phyloP scores from a whole-genome alignment of 768 basidiomycete species.

The Hygrocybe punicea region DNA sequence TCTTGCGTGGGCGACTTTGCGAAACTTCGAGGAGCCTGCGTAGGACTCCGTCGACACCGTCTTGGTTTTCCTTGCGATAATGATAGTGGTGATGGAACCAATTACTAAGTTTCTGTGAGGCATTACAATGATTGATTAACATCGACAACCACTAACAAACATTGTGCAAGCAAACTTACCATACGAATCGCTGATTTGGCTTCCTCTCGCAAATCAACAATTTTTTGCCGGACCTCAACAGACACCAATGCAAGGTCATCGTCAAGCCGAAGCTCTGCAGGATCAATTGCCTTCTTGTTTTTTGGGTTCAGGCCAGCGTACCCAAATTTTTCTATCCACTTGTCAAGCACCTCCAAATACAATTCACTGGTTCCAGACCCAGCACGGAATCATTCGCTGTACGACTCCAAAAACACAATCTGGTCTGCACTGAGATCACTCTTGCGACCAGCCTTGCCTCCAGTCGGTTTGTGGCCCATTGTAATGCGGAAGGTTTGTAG shows the following conservation, averaged over 20 bases:
- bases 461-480: neutral
- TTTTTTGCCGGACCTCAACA: neutral
- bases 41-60: neutral
- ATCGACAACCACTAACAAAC: neutral
- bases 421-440: neutral
- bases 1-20: neutral
- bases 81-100: conserved; percentile 7
- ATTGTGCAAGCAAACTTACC: neutral
- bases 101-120: conserved; percentile 4
- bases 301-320: neutral
- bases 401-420: neutral
- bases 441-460: conserved; percentile 1
- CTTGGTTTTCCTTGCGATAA: neutral
- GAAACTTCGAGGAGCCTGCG: neutral
- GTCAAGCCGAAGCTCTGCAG: neutral
- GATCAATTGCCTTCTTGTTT: neutral
- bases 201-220: neutral
- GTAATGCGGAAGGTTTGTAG: neutral
- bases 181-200: neutral
- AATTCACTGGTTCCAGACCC: neutral
- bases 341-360: neutral
- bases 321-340: conserved; percentile 3
- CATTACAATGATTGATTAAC: too few relatives aligned
- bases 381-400: neutral
- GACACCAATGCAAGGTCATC: neutral